Evolutionary conservation across 1,139 yeast species (phyloP), one percentile per base, ranked within the genome.

Genomic region (Kurtzmaniella natalensis): DNA sequence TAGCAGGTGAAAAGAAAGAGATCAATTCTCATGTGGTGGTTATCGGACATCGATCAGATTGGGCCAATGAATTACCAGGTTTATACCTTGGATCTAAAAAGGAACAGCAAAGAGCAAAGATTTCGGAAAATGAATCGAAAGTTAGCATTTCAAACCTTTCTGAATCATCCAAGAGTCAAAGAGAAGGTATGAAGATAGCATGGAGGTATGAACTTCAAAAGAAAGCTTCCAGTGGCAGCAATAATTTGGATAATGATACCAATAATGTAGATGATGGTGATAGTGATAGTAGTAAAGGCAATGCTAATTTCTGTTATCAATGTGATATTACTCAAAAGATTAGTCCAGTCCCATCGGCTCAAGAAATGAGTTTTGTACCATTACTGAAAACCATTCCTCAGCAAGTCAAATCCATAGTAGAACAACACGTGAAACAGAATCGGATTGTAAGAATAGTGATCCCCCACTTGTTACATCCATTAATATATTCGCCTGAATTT

Each of bases 41-140:
- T 2, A 59, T 89, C 14, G 94, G 94, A 0, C 57, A 72, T 18
- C 68, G 73, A 30, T 65, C 65, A 1, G 59, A 57, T 3, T 87
- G 95, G 88, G 73, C 79, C 5, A 68, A 72, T 33, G 84, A 81
- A 31, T 64, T 92, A 5, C 96, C 96, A 1, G 96, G 94, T 2
- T 53, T 81, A 2, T 84, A 82, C 51, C 74, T 79, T 46, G 94
- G 92, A 16, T 73, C 82, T 18, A 68, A 76, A 14, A 79, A 71
- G 45, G 88, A 80, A 7, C 75, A 78, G 42, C 80, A 80, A 53
- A 78, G 76, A 51, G 75, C 77, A 17, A 64, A 65, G 39, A 74
- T 83, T 4, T 54, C 61, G 18, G 75, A 72, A 37, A 76, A 81
- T 40, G 81, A 81, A 47, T 64, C 76, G 6, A 77, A 78, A 48